Percentiles rank a stretch among this genome's conserved stretches.
Conservation (phyloP, 1,139 yeast genomes). For the Schwanniomyces etchellsii region DNA sequence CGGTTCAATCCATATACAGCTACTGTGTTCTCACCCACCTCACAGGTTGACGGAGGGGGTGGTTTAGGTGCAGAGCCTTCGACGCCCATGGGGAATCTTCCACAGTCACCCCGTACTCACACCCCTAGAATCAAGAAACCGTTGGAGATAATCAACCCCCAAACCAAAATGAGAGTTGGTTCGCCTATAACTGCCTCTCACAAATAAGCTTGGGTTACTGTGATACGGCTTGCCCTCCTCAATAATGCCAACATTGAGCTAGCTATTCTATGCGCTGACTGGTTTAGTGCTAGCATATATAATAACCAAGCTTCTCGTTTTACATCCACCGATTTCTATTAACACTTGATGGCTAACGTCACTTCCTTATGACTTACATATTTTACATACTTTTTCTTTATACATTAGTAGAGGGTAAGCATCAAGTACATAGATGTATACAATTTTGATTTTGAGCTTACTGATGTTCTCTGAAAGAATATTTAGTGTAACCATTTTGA, state of each 20-base stretch:
- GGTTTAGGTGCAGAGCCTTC: slow-evolving; percentile 8
- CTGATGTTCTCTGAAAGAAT: no score
- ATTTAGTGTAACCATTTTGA: no score
- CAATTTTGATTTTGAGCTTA: no score
- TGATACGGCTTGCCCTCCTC: slow-evolving; percentile 2
- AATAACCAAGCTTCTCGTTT: neutral
- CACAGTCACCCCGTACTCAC: slow-evolving; percentile 33
- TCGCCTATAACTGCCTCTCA: slow-evolving; percentile 56
- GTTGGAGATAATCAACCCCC: slow-evolving; percentile 74
- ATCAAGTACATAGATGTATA: no score
- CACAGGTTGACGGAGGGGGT: slow-evolving; percentile 4
- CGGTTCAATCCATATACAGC: slow-evolving; percentile 61
- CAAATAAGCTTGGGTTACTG: slow-evolving; percentile 2
- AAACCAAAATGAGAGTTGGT: slow-evolving; percentile 62
- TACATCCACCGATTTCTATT: no score
- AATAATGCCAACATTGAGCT: no score
- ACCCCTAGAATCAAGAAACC: slow-evolving; percentile 60
- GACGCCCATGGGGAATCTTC: slow-evolving; percentile 7
- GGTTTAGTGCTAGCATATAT: neutral
- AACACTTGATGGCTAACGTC: no score
- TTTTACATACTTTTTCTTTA: no score
- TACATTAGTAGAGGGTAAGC: no score
- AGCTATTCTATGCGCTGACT: no score
- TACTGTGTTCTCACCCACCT: slow-evolving; percentile 44
- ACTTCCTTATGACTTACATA: no score